A percentile compares a stretch with the other conserved stretches of the same genome.
These are phyloP conservation scores for Escallonia herrerae DNA, from an alignment of 129 eudicot species.

Conservation along the genomic window DNA sequence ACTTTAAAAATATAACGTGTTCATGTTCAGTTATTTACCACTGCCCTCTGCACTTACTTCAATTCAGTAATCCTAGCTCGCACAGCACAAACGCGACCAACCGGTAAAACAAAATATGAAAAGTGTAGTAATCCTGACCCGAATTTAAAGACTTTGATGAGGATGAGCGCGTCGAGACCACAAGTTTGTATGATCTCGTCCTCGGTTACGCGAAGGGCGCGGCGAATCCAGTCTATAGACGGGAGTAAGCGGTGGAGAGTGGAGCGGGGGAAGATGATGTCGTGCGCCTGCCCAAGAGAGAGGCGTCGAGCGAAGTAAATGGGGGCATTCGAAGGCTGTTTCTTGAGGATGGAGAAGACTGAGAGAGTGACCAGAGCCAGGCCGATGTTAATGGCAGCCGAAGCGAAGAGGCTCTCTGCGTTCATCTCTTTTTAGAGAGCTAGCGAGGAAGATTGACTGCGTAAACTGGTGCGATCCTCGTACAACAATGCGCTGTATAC, in stretches of 20 bases:
- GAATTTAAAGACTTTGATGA: slow-evolving; percentile 58
- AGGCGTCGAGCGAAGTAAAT: slow-evolving; percentile 56
- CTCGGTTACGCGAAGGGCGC: slow-evolving; percentile 47
- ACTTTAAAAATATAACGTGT: no score
- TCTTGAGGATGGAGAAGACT: slow-evolving; percentile 49
- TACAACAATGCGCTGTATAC: no score
- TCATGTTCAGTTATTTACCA: no score
- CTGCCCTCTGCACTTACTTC: no score
- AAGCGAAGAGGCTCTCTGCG: slow-evolving; percentile 49
- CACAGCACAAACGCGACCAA: no score
- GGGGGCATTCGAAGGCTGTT: slow-evolving; percentile 47
- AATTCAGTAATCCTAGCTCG: no score
- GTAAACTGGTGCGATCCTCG: no score
- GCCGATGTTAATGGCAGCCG: slow-evolving; percentile 74
- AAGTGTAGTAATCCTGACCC: slow-evolving; percentile 21
- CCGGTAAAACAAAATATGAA: no score
- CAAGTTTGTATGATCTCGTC: slow-evolving; percentile 45
- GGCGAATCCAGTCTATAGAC: slow-evolving; percentile 52
- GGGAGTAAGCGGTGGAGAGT: slow-evolving; percentile 44
- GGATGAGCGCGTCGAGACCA: slow-evolving; percentile 80
- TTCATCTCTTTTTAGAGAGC: slow-evolving; percentile 26
- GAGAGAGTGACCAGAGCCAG: slow-evolving; percentile 47
- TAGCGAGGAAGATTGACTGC: no score
- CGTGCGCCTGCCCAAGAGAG: slow-evolving; percentile 29
- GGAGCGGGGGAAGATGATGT: slow-evolving; percentile 20